Percentiles rank a stretch among this genome's conserved stretches.
phyloP scores from a whole-genome alignment of 176 grass and related monocot genomes.

The Oryza officinalis region DNA sequence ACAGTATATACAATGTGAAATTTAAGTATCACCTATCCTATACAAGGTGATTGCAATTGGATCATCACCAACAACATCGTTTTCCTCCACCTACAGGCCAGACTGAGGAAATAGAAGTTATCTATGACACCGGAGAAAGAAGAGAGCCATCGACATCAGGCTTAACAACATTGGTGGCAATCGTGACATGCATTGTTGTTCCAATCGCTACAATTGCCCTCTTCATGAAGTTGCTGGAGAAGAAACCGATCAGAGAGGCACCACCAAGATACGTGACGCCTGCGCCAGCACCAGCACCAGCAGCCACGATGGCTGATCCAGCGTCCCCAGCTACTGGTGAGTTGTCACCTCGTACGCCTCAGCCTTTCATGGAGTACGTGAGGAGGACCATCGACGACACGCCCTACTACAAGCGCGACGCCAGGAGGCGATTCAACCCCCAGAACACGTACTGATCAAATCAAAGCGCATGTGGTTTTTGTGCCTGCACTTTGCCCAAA shows the following conservation, averaged over 20 bases:
- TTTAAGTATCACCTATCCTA: neutral
- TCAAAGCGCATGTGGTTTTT: neutral
- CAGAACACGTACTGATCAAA: conserved; percentile 72
- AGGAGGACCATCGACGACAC: conserved; percentile 92
- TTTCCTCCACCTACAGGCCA: conserved; percentile 48
- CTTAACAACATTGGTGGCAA: conserved; percentile 42
- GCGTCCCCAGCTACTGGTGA: conserved; percentile 29
- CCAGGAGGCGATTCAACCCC: conserved; percentile 71
- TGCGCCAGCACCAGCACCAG: conserved; percentile 6
- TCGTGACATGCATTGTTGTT: conserved; percentile 55
- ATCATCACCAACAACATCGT: neutral
- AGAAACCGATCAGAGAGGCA: conserved; percentile 44
- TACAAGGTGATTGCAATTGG: neutral
- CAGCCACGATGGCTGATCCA: conserved; percentile 21
- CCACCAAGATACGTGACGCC: conserved; percentile 16
- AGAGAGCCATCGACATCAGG: conserved; percentile 31
- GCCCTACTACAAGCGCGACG: conserved; percentile 78
- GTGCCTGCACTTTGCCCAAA: neutral
- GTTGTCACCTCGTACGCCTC: conserved; percentile 61
- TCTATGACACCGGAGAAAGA: conserved; percentile 48
- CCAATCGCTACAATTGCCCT: conserved; percentile 43
- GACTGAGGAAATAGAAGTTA: conserved; percentile 60
- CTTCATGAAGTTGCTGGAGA: conserved; percentile 69
- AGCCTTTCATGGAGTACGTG: conserved; percentile 91
- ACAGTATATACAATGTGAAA: neutral